These are phyloP conservation scores for Zygosaccharomyces gambellarensis DNA, from an alignment of 805 yeast genomes.

Conservation along the genomic window DNA sequence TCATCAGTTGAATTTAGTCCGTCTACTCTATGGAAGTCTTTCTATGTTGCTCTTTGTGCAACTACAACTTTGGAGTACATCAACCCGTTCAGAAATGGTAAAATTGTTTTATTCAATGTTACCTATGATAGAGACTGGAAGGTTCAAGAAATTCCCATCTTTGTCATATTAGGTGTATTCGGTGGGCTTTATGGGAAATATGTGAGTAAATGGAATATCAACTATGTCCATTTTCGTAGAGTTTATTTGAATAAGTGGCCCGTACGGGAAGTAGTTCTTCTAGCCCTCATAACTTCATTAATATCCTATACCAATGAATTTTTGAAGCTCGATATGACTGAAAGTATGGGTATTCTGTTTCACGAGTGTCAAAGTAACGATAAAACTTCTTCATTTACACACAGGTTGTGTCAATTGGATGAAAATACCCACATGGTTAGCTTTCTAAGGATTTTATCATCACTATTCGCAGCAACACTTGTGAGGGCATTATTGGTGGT, in stretches of 20 bases:
- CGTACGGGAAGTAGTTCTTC: conserved; percentile 61
- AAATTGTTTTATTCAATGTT: conserved; percentile 89
- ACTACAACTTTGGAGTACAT: conserved; percentile 72
- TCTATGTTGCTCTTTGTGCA: conserved; percentile 85
- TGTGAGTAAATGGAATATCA: conserved; percentile 68
- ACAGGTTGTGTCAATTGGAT: conserved; percentile 38
- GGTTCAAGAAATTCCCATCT: conserved; percentile 76
- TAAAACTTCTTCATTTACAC: conserved; percentile 36
- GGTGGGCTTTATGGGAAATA: conserved; percentile 89
- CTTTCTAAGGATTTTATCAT: conserved; percentile 39
- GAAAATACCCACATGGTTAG: conserved; percentile 26
- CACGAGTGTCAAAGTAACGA: conserved; percentile 62
- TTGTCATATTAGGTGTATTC: conserved; percentile 72
- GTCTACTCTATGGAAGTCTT: conserved; percentile 83
- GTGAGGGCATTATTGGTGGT: conserved; percentile 68
- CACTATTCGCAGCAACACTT: conserved; percentile 65
- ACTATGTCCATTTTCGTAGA: conserved; percentile 73
- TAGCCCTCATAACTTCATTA: conserved; percentile 66
- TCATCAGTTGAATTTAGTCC: conserved; percentile 64
- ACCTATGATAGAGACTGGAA: conserved; percentile 84
- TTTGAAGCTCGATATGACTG: conserved; percentile 87
- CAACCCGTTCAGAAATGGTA: conserved; percentile 93
- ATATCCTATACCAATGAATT: conserved; percentile 82
- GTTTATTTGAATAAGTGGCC: conserved; percentile 45
- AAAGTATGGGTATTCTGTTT: conserved; percentile 84